Evolutionary conservation across 2,329 filamentous ascomycete species (phyloP), one percentile per base, ranked within the genome.

Genomic region (Botrytis hyacinthi): DNA sequence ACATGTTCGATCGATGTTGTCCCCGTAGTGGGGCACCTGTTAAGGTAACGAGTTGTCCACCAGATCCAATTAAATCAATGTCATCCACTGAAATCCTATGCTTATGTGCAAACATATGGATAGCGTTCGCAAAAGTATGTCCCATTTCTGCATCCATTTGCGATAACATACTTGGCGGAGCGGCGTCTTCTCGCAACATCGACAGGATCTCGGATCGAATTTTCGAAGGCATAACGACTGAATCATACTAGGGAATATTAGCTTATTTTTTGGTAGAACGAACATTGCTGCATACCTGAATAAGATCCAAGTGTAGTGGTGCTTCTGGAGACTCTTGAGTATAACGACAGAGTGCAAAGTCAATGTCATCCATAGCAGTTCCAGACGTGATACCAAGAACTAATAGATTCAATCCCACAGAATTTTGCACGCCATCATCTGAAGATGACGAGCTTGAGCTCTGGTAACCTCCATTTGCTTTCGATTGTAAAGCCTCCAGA

Each of bases 61-160:
- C 79, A 22, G 78, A 79, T 4, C 79, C 79, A 59, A 81, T 81
- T 44, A 81, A 60, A 71, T 81, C 80, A 51, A 81, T 79, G 40
- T 79, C 78, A 60, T 81, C 80, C 6, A 80, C 74, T n/a, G 78
- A 73, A 29, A 80, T 78, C 0, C 73, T 75, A 62, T 81, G 77
- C 72, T 79, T 81, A 18, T 79, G 77, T 42, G 78, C 74, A 70
- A 81, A 81, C 22, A 80, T 77, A 54, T 80, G 78, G 40, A 80
- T 79, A 29, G 80, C 80, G 70, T 80, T 79, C 29, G 78, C 78
- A 42, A 81, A 81, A 14, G 77, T 80, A 65, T 80, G 78, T 10
- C 80, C 80, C 75, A 81, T 79, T 69, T 81, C 79, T 22, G 78
- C 78, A 46, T 81, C 79, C 78, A 81, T 80, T 70, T 81, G 80